Conservation (phyloP, 768 basidiomycete species). For the Austroboletus festivus region DNA sequence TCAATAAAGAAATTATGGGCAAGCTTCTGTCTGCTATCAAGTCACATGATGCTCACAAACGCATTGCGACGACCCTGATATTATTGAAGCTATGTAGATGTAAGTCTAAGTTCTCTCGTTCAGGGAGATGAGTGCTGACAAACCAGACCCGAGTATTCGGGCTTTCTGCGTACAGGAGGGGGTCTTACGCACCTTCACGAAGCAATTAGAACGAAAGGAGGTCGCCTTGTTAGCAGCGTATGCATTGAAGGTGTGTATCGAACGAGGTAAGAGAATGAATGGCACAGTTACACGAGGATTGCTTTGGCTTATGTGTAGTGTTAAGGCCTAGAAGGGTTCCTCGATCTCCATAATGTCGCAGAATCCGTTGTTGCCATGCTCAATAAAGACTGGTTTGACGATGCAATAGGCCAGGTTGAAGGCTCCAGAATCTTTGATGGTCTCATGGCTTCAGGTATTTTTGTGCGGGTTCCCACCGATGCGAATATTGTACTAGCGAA, state of each 20-base stretch:
- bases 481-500: neutral
- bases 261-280: neutral
- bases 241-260: slow-evolving; percentile 3
- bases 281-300: neutral
- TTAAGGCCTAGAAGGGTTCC: neutral
- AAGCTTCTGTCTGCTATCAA: neutral
- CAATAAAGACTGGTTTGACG: slow-evolving; percentile 14
- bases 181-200: neutral
- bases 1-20: neutral
- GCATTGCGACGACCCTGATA: slow-evolving; percentile 6
- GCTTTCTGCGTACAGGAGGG: neutral
- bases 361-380: neutral
- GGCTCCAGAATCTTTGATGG: slow-evolving; percentile 1
- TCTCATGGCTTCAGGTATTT: slow-evolving; percentile 4
- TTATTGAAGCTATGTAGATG: slow-evolving; percentile 10
- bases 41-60: neutral
- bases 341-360: neutral
- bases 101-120: neutral
- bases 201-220: neutral
- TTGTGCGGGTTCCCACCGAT: neutral
- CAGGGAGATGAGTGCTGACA: neutral
- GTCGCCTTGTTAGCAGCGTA: slow-evolving; percentile 10
- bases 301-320: too few species aligned
- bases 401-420: slow-evolving; percentile 9
- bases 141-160: neutral